Evolutionary conservation across 2,329 filamentous ascomycete species (phyloP).

Genomic region (Gliomastix tumulicola): DNA sequence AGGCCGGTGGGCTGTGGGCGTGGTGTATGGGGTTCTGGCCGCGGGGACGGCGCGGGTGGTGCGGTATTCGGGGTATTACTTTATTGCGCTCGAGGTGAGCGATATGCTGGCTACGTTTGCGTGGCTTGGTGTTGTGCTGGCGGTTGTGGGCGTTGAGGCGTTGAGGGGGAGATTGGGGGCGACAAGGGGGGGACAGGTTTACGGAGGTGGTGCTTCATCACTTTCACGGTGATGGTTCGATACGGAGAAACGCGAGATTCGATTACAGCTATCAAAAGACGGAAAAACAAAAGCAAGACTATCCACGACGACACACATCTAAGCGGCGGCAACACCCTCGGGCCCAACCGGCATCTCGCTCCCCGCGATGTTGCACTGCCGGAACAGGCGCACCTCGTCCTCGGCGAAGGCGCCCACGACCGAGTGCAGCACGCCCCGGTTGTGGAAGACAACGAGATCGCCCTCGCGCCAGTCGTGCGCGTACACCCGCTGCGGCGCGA

Average conservation of each 20-base stretch:
- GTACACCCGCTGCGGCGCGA: conserved; percentile 62
- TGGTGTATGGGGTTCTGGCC: conserved; percentile 6
- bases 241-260: too few relatives aligned
- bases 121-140: conserved; percentile 2
- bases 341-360: conserved; percentile 50
- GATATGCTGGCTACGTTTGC: conserved; percentile 18
- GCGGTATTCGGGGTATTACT: conserved; percentile 25
- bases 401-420: conserved; percentile 69
- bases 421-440: conserved; percentile 66
- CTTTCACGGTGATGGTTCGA: too few relatives aligned
- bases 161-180: background rate
- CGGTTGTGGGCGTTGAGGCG: background rate
- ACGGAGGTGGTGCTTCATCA: too few relatives aligned
- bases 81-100: conserved; percentile 27
- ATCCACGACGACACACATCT: too few relatives aligned
- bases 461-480: conserved; percentile 72
- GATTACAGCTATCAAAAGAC: too few relatives aligned
- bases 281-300: too few relatives aligned
- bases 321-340: background rate
- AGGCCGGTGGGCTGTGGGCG: background rate
- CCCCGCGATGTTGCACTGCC: conserved; percentile 74
- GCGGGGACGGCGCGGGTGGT: conserved; percentile 16
- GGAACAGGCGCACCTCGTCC: conserved; percentile 67
- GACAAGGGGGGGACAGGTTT: background rate
- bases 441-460: conserved; percentile 73